Percentiles rank a stretch among this genome's conserved stretches.
Evolutionary conservation across 257 asterid species (phyloP).

Genomic region (Fraxinus excelsior): DNA sequence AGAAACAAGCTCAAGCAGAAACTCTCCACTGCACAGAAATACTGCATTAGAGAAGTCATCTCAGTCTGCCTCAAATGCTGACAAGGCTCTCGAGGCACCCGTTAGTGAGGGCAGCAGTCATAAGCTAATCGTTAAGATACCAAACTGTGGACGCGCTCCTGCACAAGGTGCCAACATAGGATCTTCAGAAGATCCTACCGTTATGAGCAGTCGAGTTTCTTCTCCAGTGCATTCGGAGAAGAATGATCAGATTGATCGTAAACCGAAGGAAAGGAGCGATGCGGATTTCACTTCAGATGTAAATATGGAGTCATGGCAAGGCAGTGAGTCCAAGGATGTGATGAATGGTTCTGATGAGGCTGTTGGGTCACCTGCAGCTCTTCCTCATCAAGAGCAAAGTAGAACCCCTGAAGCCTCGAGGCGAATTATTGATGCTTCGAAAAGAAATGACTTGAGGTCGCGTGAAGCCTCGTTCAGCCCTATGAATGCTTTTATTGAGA

Average conservation of each 20-base stretch:
- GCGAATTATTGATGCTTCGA: constrained; percentile 29
- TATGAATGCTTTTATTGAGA: constrained; percentile 65
- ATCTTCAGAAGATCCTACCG: constrained; percentile 42
- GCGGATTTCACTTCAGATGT: constrained; percentile 21
- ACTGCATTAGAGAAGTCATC: constrained; percentile 40
- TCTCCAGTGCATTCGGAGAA: constrained; percentile 45
- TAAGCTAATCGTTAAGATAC: constrained; percentile 45
- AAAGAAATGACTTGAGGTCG: constrained; percentile 30
- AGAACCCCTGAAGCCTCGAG: constrained; percentile 29
- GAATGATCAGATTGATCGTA: constrained; percentile 37
- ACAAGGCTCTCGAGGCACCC: constrained; percentile 31
- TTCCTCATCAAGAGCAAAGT: constrained; percentile 34
- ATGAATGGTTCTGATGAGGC: constrained; percentile 36
- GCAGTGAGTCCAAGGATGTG: constrained; percentile 32
- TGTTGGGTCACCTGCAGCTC: constrained; percentile 36
- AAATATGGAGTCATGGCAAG: constrained; percentile 38
- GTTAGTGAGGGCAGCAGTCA: constrained; percentile 37
- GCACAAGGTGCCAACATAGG: constrained; percentile 38
- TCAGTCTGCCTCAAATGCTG: constrained; percentile 31
- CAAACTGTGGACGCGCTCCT: constrained; percentile 40
- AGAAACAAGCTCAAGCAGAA: constrained; percentile 38
- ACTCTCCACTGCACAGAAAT: constrained; percentile 30
- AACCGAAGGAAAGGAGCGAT: constrained; percentile 35
- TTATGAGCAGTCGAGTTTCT: constrained; percentile 43
- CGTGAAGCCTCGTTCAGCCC: constrained; percentile 46